A percentile compares a stretch with the other conserved stretches of the same genome.
Evolutionary conservation across 2,329 filamentous ascomycete genomes (phyloP).

Genomic region (Geosmithia putterillii): DNA sequence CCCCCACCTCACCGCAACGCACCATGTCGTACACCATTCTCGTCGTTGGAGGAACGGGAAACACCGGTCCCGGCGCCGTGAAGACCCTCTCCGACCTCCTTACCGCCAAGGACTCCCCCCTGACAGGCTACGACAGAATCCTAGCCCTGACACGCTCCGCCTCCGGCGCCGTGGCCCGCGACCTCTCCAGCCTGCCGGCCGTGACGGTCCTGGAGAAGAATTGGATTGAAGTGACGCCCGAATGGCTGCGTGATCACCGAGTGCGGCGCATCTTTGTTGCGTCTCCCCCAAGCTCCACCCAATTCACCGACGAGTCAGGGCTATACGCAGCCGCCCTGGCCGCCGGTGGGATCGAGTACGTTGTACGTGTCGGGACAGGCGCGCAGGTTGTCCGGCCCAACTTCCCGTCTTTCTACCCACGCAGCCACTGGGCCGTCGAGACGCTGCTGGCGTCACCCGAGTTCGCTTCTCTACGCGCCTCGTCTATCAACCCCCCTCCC

Average conservation of each 20-base stretch:
- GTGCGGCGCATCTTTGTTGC: conserved; percentile 25
- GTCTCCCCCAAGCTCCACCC: conserved; percentile 18
- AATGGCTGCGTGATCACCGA: conserved; percentile 23
- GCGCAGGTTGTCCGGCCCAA: conserved; percentile 21
- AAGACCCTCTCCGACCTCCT: conserved; percentile 13
- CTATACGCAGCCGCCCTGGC: conserved; percentile 19
- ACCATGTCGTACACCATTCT: conserved; percentile 14
- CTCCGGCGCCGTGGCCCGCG: conserved; percentile 7
- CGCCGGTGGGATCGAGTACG: conserved; percentile 25
- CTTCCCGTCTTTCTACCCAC: conserved; percentile 18
- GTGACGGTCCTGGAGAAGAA: conserved; percentile 20
- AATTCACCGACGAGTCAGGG: conserved; percentile 26
- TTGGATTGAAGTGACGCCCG: conserved; percentile 22
- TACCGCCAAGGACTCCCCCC: conserved; percentile 3
- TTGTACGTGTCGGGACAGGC: conserved; percentile 27
- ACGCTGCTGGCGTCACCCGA: conserved; percentile 19
- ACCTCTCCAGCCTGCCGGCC: conserved; percentile 16
- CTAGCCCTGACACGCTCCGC: conserved; percentile 9
- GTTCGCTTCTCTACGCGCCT: conserved; percentile 22
- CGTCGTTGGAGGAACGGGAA: conserved; percentile 20
- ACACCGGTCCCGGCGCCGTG: conserved; percentile 17
- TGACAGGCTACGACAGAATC: conserved; percentile 3
- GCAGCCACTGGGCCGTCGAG: conserved; percentile 28
- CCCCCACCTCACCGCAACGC: neutral
- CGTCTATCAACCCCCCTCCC: conserved; percentile 24